These are phyloP conservation scores for Magnaporthiopsis rhizophila DNA, from an alignment of 2,329 filamentous ascomycete genomes.

Conservation along the genomic window DNA sequence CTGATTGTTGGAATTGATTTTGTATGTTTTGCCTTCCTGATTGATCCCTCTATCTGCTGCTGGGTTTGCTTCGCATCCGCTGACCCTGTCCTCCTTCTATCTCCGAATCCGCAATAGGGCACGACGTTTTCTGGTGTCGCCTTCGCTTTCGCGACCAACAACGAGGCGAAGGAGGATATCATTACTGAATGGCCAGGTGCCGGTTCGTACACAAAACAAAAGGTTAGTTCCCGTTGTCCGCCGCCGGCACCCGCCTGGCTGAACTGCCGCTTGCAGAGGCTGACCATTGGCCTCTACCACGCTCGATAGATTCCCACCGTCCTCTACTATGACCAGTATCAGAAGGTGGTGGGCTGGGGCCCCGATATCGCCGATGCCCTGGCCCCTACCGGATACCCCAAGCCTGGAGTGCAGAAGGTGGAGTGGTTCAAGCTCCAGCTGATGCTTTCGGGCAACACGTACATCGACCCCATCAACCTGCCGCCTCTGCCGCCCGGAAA, in stretches of 20 bases:
- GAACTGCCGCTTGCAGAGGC: neutral
- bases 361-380: conserved; percentile 93
- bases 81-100: neutral
- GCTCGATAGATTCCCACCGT: conserved; percentile 85
- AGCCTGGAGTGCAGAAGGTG: conserved; percentile 95
- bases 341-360: conserved; percentile 99
- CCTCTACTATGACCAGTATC: conserved; percentile 99
- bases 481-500: conserved; percentile 95
- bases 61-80: neutral
- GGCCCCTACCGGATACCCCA: conserved; percentile 93
- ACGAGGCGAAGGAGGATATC: conserved; percentile 94
- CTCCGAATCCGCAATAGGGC: conserved; percentile 45
- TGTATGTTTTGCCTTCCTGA: conserved; percentile 44
- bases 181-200: conserved; percentile 99
- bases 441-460: conserved; percentile 97
- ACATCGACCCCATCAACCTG: conserved; percentile 98
- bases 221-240: conserved; percentile 47
- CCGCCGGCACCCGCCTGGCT: neutral
- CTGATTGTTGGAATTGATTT: conserved; percentile 99
- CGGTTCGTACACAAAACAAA: conserved; percentile 96
- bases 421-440: conserved; percentile 99
- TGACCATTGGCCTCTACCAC: neutral
- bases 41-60: neutral
- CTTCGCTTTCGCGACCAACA: conserved; percentile 94
- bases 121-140: conserved; percentile 95